Evolutionary conservation across 345 rosid genomes (phyloP), one percentile per base, ranked within the genome.

Genomic region (Eucalyptus paniculata): DNA sequence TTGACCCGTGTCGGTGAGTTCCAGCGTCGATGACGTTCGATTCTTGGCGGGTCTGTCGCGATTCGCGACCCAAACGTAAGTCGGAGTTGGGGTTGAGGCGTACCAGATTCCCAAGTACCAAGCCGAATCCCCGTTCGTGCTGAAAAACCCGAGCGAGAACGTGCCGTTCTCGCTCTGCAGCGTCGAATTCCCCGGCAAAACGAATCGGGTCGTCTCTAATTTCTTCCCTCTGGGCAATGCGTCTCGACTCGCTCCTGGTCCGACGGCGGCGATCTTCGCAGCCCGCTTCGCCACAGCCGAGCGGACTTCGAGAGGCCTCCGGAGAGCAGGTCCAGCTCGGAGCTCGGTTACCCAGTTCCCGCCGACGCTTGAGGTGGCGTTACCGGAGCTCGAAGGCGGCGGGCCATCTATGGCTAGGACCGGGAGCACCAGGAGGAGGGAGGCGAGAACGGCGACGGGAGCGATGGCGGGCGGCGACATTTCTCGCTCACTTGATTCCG

Each of bases 41-140:
- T 93, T 90, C 56, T 90, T 51, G 15, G 92, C 91, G 10, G 98
- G 96, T 23, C 77, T 89, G 60, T 93, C 95, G 87, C 98, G 93
- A 87, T 96, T 97, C 72, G 99, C 99, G 14, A 96, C 97, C 99
- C 99, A 97, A 50, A 96, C 94, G 4, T 91, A 3, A 60, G 96
- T 96, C 88, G 23, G 92, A 40, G 28, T 0, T 82, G 96, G 89
- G 50, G 96, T 88, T 67, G 90, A 86, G n/a, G 91, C 67, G 91
- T 95, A 96, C 98, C 96, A 95, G 91, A 95, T 95, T 82, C 97
- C 98, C 88, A 97, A 89, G 87, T 97, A 97, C 92, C 93, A 94
- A 69, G 96, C 91, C 86, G 96, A 92, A 45, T 90, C 88, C 87
- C 94, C 96, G 88, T 96, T 95, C 47, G 45, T 60, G 94, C 86